Percentiles rank a stretch among this genome's conserved stretches.
phyloP scores from a whole-genome alignment of 2,329 filamentous ascomycete genomes.

The Dactylonectria estremocensis region DNA sequence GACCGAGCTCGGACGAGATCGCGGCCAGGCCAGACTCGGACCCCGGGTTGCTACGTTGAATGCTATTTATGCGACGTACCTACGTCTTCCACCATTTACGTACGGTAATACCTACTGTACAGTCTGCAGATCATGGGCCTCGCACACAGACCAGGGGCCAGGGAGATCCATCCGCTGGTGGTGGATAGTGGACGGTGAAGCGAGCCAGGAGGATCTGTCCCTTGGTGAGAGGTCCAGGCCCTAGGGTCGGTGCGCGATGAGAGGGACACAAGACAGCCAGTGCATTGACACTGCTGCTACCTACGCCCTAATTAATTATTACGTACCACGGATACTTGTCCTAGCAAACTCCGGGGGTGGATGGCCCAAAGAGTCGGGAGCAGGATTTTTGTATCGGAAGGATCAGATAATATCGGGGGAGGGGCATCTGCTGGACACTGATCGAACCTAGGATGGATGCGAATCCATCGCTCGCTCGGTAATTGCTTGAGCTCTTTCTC shows the following conservation, averaged over 20 bases:
- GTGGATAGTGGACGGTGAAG: not conserved
- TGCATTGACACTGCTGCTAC: not conserved
- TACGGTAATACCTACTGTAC: not conserved
- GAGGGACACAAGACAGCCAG: not conserved
- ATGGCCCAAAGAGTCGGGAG: not conserved
- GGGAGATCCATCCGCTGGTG: not conserved
- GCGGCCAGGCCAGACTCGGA: not conserved
- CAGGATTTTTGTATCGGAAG: conserved; percentile 7
- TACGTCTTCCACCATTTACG: not conserved
- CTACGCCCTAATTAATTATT: too few relatives aligned
- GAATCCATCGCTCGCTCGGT: not conserved
- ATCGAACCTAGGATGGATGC: not conserved
- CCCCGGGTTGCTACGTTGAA: not conserved
- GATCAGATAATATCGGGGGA: conserved; percentile 3
- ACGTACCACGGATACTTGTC: not conserved
- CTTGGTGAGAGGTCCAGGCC: not conserved
- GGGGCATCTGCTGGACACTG: conserved; percentile 2
- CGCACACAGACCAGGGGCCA: not conserved
- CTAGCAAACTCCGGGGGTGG: not conserved
- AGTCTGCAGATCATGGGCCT: not conserved
- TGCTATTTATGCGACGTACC: not conserved
- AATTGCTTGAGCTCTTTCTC: not conserved
- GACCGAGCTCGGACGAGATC: not conserved
- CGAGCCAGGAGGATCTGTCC: not conserved
- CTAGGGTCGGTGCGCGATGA: not conserved